These are phyloP conservation scores for Biscutella auriculata DNA, from an alignment of 441 rosid species.

Conservation along the genomic window DNA sequence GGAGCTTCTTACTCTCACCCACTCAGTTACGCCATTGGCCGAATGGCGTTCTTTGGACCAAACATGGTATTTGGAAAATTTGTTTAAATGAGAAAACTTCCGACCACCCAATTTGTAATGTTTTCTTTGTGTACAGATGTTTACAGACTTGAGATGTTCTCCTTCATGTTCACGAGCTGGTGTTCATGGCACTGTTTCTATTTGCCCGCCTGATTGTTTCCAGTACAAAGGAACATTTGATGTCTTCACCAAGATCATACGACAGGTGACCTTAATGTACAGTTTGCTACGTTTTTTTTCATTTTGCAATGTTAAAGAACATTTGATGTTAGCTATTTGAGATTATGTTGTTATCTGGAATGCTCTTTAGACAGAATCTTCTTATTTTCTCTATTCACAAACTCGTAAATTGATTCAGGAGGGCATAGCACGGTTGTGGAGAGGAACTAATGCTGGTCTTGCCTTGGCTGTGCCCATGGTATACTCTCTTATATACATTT, in stretches of 20 bases:
- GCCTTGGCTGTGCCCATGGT: constrained; percentile 94
- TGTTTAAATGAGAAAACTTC: neutral
- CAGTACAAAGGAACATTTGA: constrained; percentile 90
- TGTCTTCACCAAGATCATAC: constrained; percentile 77
- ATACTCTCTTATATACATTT: constrained; percentile 12
- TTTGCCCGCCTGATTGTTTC: constrained; percentile 98
- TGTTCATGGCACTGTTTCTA: constrained; percentile 88
- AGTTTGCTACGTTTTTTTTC: too few species aligned
- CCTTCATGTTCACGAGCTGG: constrained; percentile 97
- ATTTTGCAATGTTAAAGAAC: too few species aligned
- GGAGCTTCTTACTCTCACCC: constrained; percentile 87
- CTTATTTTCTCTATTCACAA: constrained; percentile 2
- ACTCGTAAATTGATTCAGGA: constrained; percentile 42
- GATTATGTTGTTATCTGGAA: neutral
- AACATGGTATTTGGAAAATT: constrained; percentile 42
- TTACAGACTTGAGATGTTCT: constrained; percentile 89
- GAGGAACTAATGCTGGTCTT: constrained; percentile 95
- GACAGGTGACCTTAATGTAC: too few species aligned
- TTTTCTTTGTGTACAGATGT: constrained; percentile 43
- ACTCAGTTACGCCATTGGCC: constrained; percentile 53
- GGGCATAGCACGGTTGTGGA: constrained; percentile 82
- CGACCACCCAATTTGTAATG: neutral
- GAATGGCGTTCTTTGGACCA: constrained; percentile 89
- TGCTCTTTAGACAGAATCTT: neutral
- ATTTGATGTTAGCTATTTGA: neutral